These are phyloP conservation scores for Nothopassalora personata DNA, from an alignment of 2,329 filamentous ascomycete species.

Conservation along the genomic window DNA sequence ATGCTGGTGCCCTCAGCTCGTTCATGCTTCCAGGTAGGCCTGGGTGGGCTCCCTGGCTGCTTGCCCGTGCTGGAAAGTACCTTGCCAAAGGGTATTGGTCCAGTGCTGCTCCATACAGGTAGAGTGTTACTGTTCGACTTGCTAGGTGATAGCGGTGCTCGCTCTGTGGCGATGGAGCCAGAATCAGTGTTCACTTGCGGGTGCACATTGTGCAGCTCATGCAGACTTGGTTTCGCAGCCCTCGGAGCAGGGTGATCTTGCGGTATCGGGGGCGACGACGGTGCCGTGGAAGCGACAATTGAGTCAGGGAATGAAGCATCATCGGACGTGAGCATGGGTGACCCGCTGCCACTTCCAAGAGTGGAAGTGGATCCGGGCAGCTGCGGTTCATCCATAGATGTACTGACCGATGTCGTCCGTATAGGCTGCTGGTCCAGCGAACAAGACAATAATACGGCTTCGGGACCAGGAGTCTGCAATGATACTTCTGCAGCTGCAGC, in stretches of 20 bases:
- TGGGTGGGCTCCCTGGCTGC: background rate
- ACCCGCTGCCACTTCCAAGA: background rate
- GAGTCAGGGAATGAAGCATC: background rate
- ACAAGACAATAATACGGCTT: background rate
- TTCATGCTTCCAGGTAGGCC: background rate
- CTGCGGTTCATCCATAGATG: slow-evolving; percentile 4
- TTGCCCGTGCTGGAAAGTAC: slow-evolving; percentile 3
- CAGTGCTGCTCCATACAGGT: slow-evolving; percentile 29
- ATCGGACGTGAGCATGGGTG: background rate
- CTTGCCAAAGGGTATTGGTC: slow-evolving; percentile 30
- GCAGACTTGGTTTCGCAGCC: background rate
- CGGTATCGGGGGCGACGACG: background rate
- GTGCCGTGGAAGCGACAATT: background rate
- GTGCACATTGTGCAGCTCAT: background rate
- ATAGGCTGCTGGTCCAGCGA: background rate
- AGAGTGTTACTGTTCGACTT: slow-evolving; percentile 10
- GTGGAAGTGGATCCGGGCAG: slow-evolving; percentile 7
- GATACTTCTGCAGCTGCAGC: background rate
- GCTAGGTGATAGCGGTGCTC: background rate
- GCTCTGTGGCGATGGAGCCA: background rate
- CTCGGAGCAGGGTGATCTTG: background rate
- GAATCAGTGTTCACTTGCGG: background rate
- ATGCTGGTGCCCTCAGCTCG: background rate
- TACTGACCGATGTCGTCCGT: background rate
- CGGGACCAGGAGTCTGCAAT: background rate